phyloP scores from a whole-genome alignment of 2,329 filamentous ascomycete genomes.

The Camptophora hylomeconis region DNA sequence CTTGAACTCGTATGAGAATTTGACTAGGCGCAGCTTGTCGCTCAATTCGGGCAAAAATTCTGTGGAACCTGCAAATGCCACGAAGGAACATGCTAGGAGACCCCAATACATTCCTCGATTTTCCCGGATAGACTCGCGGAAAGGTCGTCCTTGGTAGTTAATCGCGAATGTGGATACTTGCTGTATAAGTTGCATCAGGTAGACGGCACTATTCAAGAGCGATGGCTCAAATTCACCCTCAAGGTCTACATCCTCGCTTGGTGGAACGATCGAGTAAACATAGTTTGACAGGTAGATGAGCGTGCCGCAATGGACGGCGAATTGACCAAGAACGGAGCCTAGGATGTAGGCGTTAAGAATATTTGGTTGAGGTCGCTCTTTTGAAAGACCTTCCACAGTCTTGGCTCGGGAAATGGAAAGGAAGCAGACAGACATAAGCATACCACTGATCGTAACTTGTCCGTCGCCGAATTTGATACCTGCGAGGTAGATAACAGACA shows the following conservation, averaged over 20 bases:
- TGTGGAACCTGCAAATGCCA: slow-evolving; percentile 88
- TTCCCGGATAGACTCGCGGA: slow-evolving; percentile 89
- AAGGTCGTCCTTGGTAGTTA: slow-evolving; percentile 97
- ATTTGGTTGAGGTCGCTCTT: slow-evolving; percentile 93
- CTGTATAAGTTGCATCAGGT: slow-evolving; percentile 93
- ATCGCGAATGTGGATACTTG: slow-evolving; percentile 98
- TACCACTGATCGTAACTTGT: slow-evolving; percentile 95
- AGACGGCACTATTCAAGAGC: slow-evolving; percentile 90
- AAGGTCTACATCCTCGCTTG: slow-evolving; percentile 59
- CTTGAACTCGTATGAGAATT: slow-evolving; percentile 83
- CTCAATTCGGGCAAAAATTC: slow-evolving; percentile 95
- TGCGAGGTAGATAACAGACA: slow-evolving; percentile 91
- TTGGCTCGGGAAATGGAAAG: slow-evolving; percentile 95
- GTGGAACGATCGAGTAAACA: slow-evolving; percentile 71
- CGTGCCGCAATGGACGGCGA: slow-evolving; percentile 87
- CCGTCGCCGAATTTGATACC: slow-evolving; percentile 99
- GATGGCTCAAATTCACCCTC: slow-evolving; percentile 91
- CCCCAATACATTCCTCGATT: slow-evolving; percentile 99
- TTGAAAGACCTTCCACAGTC: slow-evolving; percentile 87
- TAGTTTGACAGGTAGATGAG: slow-evolving; percentile 87
- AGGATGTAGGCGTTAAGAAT: slow-evolving; percentile 99
- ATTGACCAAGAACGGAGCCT: slow-evolving; percentile 91
- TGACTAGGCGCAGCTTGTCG: slow-evolving; percentile 80
- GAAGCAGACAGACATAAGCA: slow-evolving; percentile 99
- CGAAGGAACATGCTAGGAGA: slow-evolving; percentile 73